phyloP scores from a whole-genome alignment of 495 filamentous ascomycete species.

The Aspergillus cavernicola region DNA sequence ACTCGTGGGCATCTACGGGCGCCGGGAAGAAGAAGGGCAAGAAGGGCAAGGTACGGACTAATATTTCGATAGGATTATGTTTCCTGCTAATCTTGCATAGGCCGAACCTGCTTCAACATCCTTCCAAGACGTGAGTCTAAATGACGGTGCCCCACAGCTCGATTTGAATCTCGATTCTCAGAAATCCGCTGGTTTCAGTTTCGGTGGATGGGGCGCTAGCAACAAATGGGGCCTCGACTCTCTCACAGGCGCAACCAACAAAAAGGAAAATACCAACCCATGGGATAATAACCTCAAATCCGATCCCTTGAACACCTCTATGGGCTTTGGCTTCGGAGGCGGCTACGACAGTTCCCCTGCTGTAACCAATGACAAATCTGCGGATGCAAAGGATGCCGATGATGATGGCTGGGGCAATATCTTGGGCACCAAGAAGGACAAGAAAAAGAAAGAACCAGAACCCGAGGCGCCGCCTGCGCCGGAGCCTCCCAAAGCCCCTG shows the following conservation, averaged over 20 bases:
- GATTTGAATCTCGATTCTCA: constrained; percentile 42
- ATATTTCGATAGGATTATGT: background rate
- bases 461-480: constrained; percentile 17
- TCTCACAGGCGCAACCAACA: constrained; percentile 32
- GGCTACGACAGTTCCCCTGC: constrained; percentile 32
- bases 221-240: constrained; percentile 33
- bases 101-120: constrained; percentile 26
- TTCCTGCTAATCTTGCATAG: background rate
- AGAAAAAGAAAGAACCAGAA: constrained; percentile 40
- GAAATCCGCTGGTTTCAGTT: constrained; percentile 34
- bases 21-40: constrained; percentile 47
- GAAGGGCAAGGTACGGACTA: constrained; percentile 43
- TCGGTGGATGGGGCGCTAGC: constrained; percentile 45
- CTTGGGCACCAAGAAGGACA: constrained; percentile 33
- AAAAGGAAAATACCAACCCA: constrained; percentile 37
- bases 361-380: constrained; percentile 20
- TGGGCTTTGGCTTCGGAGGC: constrained; percentile 46
- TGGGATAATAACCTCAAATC: constrained; percentile 40
- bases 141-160: constrained; percentile 40
- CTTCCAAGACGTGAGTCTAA: constrained; percentile 47
- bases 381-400: constrained; percentile 16
- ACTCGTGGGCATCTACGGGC: constrained; percentile 33
- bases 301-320: constrained; percentile 31
- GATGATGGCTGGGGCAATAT: constrained; percentile 32
- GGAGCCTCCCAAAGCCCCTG: constrained; percentile 6